Evolutionary conservation across 2,329 filamentous ascomycete genomes (phyloP), one percentile per base, ranked within the genome.

Genomic region (Escovopsis sp.): DNA sequence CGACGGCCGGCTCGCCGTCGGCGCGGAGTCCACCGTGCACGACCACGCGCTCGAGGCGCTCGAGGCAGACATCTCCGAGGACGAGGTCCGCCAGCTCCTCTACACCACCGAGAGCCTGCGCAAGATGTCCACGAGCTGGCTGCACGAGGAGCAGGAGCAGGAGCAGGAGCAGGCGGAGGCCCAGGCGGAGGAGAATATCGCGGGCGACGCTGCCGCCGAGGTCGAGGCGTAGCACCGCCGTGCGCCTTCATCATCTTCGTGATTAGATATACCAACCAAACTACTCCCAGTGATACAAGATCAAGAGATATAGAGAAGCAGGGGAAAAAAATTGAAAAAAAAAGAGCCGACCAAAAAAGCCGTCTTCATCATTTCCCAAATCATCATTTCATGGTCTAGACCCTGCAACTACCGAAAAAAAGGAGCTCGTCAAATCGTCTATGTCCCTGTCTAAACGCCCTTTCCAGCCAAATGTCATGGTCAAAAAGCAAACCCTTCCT

Each of bases 101-200:
- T 71, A 71, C 43, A 65, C 57, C 13, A 61, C 61, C 1, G 69
- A 70, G 48, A 63, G 59, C 33, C 50, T 74, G 48, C 64, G 70
- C 37, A 74, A 74, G 51, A 57, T 63, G 27, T 55, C 51, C 5
- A 46, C 51, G 14, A 38, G 52, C 44, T 29, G 46, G 39, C 39
- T 44, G 20, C 51, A 51, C n/a, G n/a, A n/a, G 15, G 47, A 41
- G 10, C 40, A 45, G 8, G 40, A 39, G 7, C 38, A 31, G 15
- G 47, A 41, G 10, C 40, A 45, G 8, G 40, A 39, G 7, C 38
- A 31, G 11, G 42, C 44, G 10, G 43, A 15, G 4, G 41, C 20
- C 9, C 42, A 15, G n/a, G 45, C 46, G 15, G 37, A n/a, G 4
- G 42, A 50, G 7, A 35, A 35, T 8, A 35, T 45, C 10, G 41